These are phyloP conservation scores for Puccinia novopanici DNA, from an alignment of 1,284 basidiomycete species.

Conservation along the genomic window DNA sequence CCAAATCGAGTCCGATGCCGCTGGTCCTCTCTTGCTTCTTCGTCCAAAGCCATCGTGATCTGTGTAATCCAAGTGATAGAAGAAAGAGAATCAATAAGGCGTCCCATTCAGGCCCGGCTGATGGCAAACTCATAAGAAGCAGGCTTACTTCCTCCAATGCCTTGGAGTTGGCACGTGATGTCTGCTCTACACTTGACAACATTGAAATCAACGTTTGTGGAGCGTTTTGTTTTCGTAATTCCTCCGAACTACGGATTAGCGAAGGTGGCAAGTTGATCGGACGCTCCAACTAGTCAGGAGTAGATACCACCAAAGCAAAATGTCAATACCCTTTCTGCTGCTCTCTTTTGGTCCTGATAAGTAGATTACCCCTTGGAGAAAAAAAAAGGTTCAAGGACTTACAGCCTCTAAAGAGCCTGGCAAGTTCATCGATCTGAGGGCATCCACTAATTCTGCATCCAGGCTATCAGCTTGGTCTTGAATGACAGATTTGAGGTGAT, in stretches of 20 bases:
- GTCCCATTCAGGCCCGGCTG: conserved; percentile 49
- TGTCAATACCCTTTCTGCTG: not conserved
- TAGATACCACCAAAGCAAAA: not conserved
- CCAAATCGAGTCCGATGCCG: conserved; percentile 63
- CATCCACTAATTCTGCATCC: conserved; percentile 61
- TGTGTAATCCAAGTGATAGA: not conserved
- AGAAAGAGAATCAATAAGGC: not conserved
- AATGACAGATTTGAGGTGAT: conserved; percentile 73
- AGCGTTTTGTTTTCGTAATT: conserved; percentile 77
- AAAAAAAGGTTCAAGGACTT: not conserved
- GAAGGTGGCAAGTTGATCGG: conserved; percentile 85
- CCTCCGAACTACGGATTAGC: conserved; percentile 79
- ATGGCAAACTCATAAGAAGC: not conserved
- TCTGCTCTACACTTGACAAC: conserved; percentile 71
- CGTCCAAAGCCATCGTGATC: conserved; percentile 68
- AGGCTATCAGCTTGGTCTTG: conserved; percentile 68
- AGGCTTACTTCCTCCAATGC: conserved; percentile 73
- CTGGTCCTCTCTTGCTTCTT: conserved; percentile 85
- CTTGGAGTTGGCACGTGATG: conserved; percentile 68
- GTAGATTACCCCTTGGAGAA: not conserved
- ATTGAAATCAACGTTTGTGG: conserved; percentile 71
- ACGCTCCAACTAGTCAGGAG: conserved; percentile 65
- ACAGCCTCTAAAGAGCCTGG: conserved; percentile 80
- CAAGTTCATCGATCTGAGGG: conserved; percentile 73
- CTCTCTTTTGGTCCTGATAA: not conserved